Conservation (phyloP, 2,329 filamentous ascomycete genomes). For the Monosporascus sp. region DNA sequence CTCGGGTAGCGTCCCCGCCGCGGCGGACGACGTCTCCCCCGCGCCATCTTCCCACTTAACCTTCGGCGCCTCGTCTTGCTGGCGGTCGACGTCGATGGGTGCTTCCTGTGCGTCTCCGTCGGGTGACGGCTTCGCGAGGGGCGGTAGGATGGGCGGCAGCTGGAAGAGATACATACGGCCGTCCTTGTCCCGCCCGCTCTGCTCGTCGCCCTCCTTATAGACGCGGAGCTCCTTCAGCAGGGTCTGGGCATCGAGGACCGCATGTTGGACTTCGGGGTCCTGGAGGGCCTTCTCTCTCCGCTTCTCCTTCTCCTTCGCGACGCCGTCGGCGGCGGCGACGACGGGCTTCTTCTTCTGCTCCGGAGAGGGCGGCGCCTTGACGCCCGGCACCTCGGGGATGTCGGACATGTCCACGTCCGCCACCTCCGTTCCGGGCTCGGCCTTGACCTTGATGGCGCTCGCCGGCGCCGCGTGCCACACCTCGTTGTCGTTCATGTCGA, state of each 20-base stretch:
- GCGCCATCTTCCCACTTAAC: constrained; percentile 23
- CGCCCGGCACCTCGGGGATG: constrained; percentile 28
- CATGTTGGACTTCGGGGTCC: constrained; percentile 22
- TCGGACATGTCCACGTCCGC: constrained; percentile 37
- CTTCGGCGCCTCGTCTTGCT: constrained; percentile 6
- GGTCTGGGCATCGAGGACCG: constrained; percentile 21
- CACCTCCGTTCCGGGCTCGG: constrained; percentile 33
- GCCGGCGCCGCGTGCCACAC: constrained; percentile 38
- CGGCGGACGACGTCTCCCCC: constrained; percentile 30
- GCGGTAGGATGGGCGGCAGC: constrained; percentile 56
- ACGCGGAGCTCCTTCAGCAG: constrained; percentile 27
- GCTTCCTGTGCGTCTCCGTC: constrained; percentile 14
- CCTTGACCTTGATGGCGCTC: constrained; percentile 34
- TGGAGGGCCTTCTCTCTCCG: constrained; percentile 23
- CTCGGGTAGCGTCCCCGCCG: constrained; percentile 29
- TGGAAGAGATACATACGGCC: constrained; percentile 60
- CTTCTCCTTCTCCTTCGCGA: constrained; percentile 24
- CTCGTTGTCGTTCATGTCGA: constrained; percentile 27
- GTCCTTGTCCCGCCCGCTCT: constrained; percentile 30
- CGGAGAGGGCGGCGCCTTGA: constrained; percentile 25
- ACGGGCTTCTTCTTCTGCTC: constrained; percentile 27
- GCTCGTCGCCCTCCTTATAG: constrained; percentile 16
- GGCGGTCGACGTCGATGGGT: constrained; percentile 18
- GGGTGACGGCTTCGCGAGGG: constrained; percentile 31
- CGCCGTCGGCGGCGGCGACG: constrained; percentile 8